phyloP scores from a whole-genome alignment of 2,329 filamentous ascomycete species.

The Beauveria pseudobassiana region DNA sequence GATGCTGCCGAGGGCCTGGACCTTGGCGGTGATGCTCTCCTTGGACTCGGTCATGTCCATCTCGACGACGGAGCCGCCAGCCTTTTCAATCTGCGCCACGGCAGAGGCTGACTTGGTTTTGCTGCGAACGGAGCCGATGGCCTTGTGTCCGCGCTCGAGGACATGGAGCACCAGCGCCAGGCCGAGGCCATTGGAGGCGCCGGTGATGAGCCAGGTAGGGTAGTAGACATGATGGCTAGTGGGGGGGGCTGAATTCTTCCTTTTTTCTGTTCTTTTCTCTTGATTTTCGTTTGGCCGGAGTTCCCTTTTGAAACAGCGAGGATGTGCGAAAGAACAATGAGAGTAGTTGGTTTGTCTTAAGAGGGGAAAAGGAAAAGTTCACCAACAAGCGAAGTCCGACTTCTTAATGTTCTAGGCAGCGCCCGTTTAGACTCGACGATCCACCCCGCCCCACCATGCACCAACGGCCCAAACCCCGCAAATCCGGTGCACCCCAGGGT shows the following conservation, averaged over 20 bases:
- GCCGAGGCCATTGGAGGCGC: slow-evolving; percentile 40
- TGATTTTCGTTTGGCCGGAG: background rate
- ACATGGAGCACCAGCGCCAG: slow-evolving; percentile 34
- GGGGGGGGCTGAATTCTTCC: background rate
- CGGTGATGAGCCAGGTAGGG: slow-evolving; percentile 38
- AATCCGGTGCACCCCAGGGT: background rate
- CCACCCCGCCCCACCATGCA: background rate
- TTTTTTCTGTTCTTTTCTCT: too few relatives aligned
- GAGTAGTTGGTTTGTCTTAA: background rate
- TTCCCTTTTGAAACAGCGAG: background rate
- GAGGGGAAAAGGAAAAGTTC: background rate
- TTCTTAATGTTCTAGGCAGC: background rate
- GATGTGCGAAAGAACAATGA: background rate
- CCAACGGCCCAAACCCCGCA: background rate
- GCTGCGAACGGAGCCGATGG: slow-evolving; percentile 40
- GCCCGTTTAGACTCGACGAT: background rate
- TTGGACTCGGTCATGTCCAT: slow-evolving; percentile 16
- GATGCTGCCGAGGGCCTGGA: slow-evolving; percentile 25
- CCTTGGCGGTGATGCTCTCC: slow-evolving; percentile 13
- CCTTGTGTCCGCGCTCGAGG: slow-evolving; percentile 35
- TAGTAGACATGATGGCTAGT: background rate
- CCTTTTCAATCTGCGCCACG: slow-evolving; percentile 13
- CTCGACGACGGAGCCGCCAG: slow-evolving; percentile 21
- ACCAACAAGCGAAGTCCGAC: background rate
- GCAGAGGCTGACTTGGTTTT: slow-evolving; percentile 14